Conservation (phyloP, 495 filamentous ascomycete genomes). For the Darksidea phi region DNA sequence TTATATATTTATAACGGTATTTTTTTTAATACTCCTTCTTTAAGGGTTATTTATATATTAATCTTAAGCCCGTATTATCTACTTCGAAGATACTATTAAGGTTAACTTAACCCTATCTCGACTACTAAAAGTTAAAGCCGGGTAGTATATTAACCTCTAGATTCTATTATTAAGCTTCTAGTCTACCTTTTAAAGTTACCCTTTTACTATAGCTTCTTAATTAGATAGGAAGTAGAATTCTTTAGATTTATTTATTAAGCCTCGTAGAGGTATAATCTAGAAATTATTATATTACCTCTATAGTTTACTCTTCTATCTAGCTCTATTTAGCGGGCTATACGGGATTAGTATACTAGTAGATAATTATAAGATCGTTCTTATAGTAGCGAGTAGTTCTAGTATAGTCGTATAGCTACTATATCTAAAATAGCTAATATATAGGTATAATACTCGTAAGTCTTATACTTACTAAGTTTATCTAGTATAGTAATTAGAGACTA, state of each 20-base stretch:
- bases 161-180: slow-evolving; percentile 16
- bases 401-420: slow-evolving; percentile 16
- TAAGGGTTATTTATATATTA: slow-evolving; percentile 17
- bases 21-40: slow-evolving; percentile 16
- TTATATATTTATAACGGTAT: slow-evolving; percentile 16
- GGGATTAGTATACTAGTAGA: slow-evolving; percentile 11
- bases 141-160: slow-evolving; percentile 14
- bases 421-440: slow-evolving; percentile 11
- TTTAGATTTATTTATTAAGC: slow-evolving; percentile 7
- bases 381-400: slow-evolving; percentile 5
- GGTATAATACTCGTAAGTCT: slow-evolving; percentile 12
- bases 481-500: slow-evolving; percentile 16
- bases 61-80: slow-evolving; percentile 12
- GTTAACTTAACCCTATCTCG: slow-evolving; percentile 11
- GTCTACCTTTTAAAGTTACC: slow-evolving; percentile 14
- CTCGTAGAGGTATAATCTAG: slow-evolving; percentile 7
- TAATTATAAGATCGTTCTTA: slow-evolving; percentile 13
- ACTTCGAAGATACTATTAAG: slow-evolving; percentile 18
- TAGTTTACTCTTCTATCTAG: slow-evolving; percentile 5
- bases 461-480: slow-evolving; percentile 8
- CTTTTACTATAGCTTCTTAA: slow-evolving; percentile 8
- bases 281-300: slow-evolving; percentile 9
- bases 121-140: slow-evolving; percentile 13
- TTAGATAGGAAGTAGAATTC: slow-evolving; percentile 7
- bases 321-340: slow-evolving; percentile 11